These are phyloP conservation scores for Sequoia sempervirens DNA, from an alignment of 75 land plant genomes.

Conservation along the genomic window DNA sequence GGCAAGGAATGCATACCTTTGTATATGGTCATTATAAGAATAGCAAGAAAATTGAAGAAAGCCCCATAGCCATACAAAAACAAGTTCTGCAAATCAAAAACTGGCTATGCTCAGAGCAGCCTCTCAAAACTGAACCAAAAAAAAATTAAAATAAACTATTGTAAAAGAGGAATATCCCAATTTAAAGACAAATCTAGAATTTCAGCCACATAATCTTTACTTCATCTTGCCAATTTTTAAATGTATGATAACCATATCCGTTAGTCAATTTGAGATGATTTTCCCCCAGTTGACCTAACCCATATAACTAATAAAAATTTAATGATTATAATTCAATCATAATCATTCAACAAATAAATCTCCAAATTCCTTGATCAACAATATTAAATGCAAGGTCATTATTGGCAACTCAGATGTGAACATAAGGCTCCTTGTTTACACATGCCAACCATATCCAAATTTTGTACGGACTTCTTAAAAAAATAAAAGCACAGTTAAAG, in stretches of 20 bases:
- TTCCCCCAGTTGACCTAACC: background rate
- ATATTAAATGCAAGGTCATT: background rate
- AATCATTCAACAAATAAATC: background rate
- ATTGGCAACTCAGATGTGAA: background rate
- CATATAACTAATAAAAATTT: background rate
- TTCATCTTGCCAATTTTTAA: background rate
- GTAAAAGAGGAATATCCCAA: background rate
- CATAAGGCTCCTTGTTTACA: background rate
- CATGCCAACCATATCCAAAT: background rate
- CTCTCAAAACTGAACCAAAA: background rate
- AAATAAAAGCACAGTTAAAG: background rate
- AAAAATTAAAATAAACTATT: background rate
- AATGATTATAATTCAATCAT: background rate
- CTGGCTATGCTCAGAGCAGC: background rate
- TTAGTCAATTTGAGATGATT: background rate
- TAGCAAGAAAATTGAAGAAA: no score
- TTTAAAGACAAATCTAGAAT: background rate
- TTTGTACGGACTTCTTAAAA: background rate
- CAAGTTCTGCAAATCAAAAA: conserved; percentile 60
- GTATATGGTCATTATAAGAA: no score
- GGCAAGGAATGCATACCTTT: conserved; percentile 32
- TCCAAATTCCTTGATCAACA: background rate
- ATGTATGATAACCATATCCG: background rate
- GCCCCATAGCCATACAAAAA: conserved; percentile 14
- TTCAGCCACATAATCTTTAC: background rate